Evolutionary conservation across 805 yeast genomes (phyloP).

Genomic region (Lipomyces chichibuensis): DNA sequence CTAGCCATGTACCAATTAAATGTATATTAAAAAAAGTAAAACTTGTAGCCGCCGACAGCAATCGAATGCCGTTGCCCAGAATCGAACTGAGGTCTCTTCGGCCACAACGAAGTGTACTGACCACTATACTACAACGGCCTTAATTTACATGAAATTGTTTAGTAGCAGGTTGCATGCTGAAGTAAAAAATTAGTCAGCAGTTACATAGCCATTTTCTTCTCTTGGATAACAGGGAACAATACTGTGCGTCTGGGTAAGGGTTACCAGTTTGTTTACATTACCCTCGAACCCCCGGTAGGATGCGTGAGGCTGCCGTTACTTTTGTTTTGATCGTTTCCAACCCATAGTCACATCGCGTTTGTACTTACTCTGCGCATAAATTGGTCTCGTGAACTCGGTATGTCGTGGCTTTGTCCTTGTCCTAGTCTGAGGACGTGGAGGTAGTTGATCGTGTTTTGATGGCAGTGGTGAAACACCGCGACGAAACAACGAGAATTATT

Average conservation of each 20-base stretch:
- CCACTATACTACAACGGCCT: conserved; percentile 54
- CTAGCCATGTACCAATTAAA: not conserved
- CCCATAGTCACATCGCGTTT: not conserved
- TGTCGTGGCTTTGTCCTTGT: not conserved
- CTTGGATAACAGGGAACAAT: no score
- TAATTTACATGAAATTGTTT: not conserved
- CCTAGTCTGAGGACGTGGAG: not conserved
- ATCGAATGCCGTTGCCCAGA: conserved; percentile 60
- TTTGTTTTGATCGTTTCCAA: not conserved
- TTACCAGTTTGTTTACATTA: conserved; percentile 2
- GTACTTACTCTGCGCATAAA: not conserved
- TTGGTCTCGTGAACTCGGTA: not conserved
- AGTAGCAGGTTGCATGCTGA: not conserved
- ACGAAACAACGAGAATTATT: not conserved
- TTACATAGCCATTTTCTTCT: not conserved
- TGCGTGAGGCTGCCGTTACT: not conserved
- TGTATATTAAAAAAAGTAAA: not conserved
- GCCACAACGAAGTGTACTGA: conserved; percentile 67
- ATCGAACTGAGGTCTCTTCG: conserved; percentile 66
- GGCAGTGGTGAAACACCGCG: no score
- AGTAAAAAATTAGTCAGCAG: not conserved
- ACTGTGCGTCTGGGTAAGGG: not conserved
- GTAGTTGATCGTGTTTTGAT: no score
- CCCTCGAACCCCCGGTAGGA: not conserved
- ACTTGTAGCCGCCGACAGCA: not conserved